A percentile compares a stretch with the other conserved stretches of the same genome.
phyloP scores from a whole-genome alignment of 2,329 filamentous ascomycete genomes.

The Fusarium sp. region DNA sequence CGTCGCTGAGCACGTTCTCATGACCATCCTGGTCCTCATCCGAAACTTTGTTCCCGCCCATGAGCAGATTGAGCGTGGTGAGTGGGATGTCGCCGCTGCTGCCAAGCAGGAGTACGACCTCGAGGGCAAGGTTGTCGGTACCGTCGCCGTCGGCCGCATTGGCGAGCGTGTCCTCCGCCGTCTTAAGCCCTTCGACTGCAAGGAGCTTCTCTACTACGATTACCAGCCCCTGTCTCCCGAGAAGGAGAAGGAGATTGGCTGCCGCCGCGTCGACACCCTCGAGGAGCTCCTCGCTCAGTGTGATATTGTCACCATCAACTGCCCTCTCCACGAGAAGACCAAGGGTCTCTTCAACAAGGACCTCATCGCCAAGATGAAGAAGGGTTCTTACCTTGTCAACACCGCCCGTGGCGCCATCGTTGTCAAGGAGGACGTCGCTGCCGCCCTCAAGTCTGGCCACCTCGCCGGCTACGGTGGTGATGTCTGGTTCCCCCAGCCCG shows the following conservation, averaged over 20 bases:
- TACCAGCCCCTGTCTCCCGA: conserved; percentile 93
- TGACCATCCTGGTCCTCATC: conserved; percentile 96
- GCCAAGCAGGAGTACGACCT: conserved; percentile 99
- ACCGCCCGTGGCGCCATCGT: conserved; percentile 98
- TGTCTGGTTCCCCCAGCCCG: conserved; percentile 98
- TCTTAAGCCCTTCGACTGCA: conserved; percentile 98
- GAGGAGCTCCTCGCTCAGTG: conserved; percentile 96
- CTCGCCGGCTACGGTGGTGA: conserved; percentile 90
- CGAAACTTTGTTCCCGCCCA: conserved; percentile 99
- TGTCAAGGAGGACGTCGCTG: conserved; percentile 98
- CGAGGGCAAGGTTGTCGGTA: conserved; percentile 97
- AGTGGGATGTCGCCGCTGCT: conserved; percentile 95
- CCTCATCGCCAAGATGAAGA: conserved; percentile 98
- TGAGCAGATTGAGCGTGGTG: conserved; percentile 88
- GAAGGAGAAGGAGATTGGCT: conserved; percentile 95
- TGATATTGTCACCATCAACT: conserved; percentile 99
- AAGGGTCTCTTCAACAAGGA: conserved; percentile 98
- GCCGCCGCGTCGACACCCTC: conserved; percentile 85
- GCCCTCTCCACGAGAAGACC: conserved; percentile 98
- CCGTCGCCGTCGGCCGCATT: conserved; percentile 96
- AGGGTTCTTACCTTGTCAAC: conserved; percentile 96
- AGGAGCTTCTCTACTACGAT: conserved; percentile 99
- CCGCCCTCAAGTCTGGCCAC: conserved; percentile 90
- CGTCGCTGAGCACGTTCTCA: conserved; percentile 98
- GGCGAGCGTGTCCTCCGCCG: conserved; percentile 97